Conservation (phyloP, 148 eudicot genomes). For the Cornus controversa region DNA sequence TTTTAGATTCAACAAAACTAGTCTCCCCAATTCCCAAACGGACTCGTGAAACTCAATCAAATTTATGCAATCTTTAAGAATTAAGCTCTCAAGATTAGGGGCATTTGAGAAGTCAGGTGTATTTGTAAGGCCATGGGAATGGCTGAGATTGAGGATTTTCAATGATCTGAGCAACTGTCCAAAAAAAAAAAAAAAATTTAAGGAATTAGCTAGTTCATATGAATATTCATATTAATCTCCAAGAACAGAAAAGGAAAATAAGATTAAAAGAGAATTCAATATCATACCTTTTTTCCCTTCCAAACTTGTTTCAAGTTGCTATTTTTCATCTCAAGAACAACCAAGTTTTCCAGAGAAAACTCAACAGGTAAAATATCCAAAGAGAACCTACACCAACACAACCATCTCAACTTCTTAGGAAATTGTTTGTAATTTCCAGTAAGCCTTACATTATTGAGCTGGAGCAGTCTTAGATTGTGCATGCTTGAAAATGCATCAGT, state of each 20-base stretch:
- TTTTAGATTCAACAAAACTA: no score
- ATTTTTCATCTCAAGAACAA: no score
- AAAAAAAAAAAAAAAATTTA: background rate
- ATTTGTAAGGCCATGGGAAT: no score
- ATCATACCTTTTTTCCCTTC: no score
- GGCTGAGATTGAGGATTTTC: no score
- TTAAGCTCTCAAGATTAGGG: conserved; percentile 9
- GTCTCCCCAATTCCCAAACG: background rate
- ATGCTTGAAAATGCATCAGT: background rate
- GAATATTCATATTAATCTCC: no score
- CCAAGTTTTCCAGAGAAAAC: background rate
- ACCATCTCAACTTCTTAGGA: background rate
- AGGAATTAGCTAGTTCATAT: no score
- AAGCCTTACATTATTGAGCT: conserved; percentile 8
- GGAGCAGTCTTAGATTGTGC: conserved; percentile 17
- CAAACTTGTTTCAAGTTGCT: no score
- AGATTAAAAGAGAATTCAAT: no score
- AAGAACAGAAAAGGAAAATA: background rate
- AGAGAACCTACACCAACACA: conserved; percentile 21
- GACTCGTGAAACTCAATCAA: conserved; percentile 3
- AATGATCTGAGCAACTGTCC: conserved; percentile 1
- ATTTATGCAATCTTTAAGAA: background rate
- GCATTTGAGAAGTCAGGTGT: conserved; percentile 14
- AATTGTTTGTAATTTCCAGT: background rate
- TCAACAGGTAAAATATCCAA: conserved; percentile 3